Conservation (phyloP, 768 basidiomycete species). For the Termitomyces sp. region DNA sequence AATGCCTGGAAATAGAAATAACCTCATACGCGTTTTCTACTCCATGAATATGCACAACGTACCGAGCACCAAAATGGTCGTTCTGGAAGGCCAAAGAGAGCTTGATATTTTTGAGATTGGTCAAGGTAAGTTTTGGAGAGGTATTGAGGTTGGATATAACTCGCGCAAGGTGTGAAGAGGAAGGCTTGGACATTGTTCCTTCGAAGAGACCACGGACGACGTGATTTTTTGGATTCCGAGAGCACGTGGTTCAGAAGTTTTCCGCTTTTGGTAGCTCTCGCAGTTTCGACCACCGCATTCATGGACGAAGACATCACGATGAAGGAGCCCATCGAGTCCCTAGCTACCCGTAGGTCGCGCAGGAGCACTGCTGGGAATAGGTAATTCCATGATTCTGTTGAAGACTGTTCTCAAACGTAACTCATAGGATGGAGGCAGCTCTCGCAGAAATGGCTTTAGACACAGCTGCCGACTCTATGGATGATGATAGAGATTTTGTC, state of each 20-base stretch:
- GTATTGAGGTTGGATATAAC: slow-evolving; percentile 46
- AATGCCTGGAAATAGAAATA: slow-evolving; percentile 43
- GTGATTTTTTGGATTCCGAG: slow-evolving; percentile 6
- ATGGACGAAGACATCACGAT: slow-evolving; percentile 11
- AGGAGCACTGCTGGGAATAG: slow-evolving; percentile 78
- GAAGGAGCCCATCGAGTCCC: slow-evolving; percentile 31
- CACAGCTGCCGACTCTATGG: slow-evolving; percentile 50
- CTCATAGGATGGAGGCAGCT: slow-evolving; percentile 66
- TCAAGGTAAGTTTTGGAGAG: slow-evolving; percentile 44
- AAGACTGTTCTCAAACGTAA: not conserved
- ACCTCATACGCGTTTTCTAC: not conserved
- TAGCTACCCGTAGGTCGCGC: slow-evolving; percentile 53
- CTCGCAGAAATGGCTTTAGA: slow-evolving; percentile 64
- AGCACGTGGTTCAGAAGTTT: slow-evolving; percentile 1
- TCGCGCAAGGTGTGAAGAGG: slow-evolving; percentile 48
- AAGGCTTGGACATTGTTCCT: slow-evolving; percentile 3
- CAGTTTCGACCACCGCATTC: not conserved
- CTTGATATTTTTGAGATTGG: slow-evolving; percentile 43
- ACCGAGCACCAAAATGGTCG: slow-evolving; percentile 76
- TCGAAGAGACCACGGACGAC: not conserved
- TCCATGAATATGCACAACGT: slow-evolving; percentile 14
- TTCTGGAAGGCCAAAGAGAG: slow-evolving; percentile 56
- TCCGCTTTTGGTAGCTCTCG: not conserved
- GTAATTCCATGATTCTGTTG: slow-evolving; percentile 25
- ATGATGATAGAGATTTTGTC: slow-evolving; percentile 72